Evolutionary conservation across 2,329 filamentous ascomycete species (phyloP).

Genomic region (Arthrinium phaeospermum): DNA sequence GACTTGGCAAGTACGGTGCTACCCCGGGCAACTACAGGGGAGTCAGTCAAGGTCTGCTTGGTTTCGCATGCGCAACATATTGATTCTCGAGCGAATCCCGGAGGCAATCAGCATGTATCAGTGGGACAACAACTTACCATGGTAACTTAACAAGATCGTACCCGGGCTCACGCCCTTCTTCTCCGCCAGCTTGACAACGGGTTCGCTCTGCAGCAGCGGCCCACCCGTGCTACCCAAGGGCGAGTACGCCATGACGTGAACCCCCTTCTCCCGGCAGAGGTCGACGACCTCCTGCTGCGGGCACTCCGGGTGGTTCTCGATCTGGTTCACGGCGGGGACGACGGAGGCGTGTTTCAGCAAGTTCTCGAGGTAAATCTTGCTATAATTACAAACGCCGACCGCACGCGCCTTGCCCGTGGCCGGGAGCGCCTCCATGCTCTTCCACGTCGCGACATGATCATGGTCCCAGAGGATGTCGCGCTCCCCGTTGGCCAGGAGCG

Average conservation of each 20-base stretch:
- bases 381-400: constrained; percentile 65
- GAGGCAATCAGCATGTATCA: neutral
- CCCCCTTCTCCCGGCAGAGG: constrained; percentile 70
- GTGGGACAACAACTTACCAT: constrained; percentile 56
- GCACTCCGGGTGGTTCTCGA: constrained; percentile 74
- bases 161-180: constrained; percentile 66
- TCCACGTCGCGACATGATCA: constrained; percentile 79
- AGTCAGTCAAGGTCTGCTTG: neutral
- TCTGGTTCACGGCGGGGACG: constrained; percentile 72
- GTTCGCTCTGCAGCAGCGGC: constrained; percentile 67
- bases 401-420: constrained; percentile 61
- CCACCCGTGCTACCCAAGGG: constrained; percentile 69
- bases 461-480: constrained; percentile 74
- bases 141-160: constrained; percentile 73
- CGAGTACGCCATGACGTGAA: constrained; percentile 75
- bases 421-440: constrained; percentile 72
- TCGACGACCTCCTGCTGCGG: constrained; percentile 76
- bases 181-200: constrained; percentile 67
- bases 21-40: constrained; percentile 62
- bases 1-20: constrained; percentile 77
- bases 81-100: neutral
- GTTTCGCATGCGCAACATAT: constrained; percentile 36
- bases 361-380: constrained; percentile 60
- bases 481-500: constrained; percentile 73
- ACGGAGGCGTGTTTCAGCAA: constrained; percentile 57